These are phyloP conservation scores for Boletus eberwhitei DNA, from an alignment of 768 basidiomycete genomes.

Conservation along the genomic window DNA sequence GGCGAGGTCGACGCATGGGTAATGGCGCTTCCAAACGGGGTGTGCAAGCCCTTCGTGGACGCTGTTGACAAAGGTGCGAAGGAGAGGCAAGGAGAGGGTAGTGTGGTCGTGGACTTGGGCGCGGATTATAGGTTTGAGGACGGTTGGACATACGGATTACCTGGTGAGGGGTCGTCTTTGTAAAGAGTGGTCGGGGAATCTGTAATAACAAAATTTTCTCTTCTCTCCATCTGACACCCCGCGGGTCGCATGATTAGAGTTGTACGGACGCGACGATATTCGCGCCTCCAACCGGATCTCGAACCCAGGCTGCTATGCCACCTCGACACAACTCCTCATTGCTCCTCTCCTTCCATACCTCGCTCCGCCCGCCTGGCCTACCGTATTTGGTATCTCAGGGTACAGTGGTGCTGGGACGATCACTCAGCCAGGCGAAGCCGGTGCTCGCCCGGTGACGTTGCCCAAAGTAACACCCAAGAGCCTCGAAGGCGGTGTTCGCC, in stretches of 20 bases:
- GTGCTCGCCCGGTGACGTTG: constrained; percentile 64
- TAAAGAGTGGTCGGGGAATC: constrained; percentile 33
- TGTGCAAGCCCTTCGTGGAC: constrained; percentile 95
- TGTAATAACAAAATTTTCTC: constrained; percentile 36
- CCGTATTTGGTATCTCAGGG: constrained; percentile 90
- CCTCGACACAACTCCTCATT: constrained; percentile 85
- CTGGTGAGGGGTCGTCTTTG: constrained; percentile 73
- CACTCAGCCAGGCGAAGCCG: constrained; percentile 54
- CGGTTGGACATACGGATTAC: constrained; percentile 96
- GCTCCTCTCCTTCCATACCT: constrained; percentile 83
- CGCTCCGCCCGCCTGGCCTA: constrained; percentile 56
- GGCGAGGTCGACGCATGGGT: constrained; percentile 97
- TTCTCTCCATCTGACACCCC: constrained; percentile 22
- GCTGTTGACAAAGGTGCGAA: constrained; percentile 78
- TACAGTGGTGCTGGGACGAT: constrained; percentile 95
- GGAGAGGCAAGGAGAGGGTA: constrained; percentile 44
- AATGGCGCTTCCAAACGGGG: constrained; percentile 98
- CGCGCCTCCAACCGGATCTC: constrained; percentile 80
- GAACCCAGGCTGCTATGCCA: constrained; percentile 97
- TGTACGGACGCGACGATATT: constrained; percentile 74
- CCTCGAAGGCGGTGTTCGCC: constrained; percentile 70
- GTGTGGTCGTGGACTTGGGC: constrained; percentile 88
- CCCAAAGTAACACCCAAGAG: constrained; percentile 81
- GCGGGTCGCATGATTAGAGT: constrained; percentile 47
- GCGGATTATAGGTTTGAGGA: constrained; percentile 96